These are phyloP conservation scores for Mycena galopus DNA, from an alignment of 768 basidiomycete species.

Conservation along the genomic window DNA sequence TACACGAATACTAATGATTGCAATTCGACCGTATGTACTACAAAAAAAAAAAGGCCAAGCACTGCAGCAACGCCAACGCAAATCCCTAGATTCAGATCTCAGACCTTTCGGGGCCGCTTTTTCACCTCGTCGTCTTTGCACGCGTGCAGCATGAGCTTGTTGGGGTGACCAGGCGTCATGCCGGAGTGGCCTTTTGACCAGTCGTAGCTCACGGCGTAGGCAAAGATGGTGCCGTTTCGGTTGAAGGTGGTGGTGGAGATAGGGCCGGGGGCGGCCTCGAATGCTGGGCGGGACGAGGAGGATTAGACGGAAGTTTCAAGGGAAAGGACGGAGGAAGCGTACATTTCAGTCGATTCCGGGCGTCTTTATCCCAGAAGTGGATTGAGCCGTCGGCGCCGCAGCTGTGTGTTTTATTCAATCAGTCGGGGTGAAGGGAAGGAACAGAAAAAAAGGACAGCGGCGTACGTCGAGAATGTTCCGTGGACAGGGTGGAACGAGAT, in stretches of 20 bases:
- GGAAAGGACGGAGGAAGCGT: slow-evolving; percentile 36
- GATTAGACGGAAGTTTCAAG: slow-evolving; percentile 3
- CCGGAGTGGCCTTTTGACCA: slow-evolving; percentile 95
- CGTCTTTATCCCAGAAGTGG: slow-evolving; percentile 96
- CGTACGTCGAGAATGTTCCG: slow-evolving; percentile 86
- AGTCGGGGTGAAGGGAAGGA: slow-evolving; percentile 37
- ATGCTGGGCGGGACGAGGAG: slow-evolving; percentile 62
- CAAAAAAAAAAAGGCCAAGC: slow-evolving; percentile 10
- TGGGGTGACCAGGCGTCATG: slow-evolving; percentile 72
- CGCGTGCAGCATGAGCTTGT: slow-evolving; percentile 87
- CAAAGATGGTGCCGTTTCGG: slow-evolving; percentile 89
- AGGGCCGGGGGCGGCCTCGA: slow-evolving; percentile 81
- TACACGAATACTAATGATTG: no score
- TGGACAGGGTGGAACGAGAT: slow-evolving; percentile 89
- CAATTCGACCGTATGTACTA: slow-evolving; percentile 1
- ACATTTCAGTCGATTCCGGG: slow-evolving; percentile 93
- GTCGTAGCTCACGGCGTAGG: slow-evolving; percentile 93
- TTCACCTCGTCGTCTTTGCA: slow-evolving; percentile 92
- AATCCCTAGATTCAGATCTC: no score
- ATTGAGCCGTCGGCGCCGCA: slow-evolving; percentile 87
- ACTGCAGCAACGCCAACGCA: no score
- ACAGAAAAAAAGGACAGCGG: slow-evolving; percentile 51
- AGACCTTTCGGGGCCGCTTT: slow-evolving; percentile 66
- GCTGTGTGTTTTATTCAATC: slow-evolving; percentile 36
- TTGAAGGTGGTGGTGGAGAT: slow-evolving; percentile 89